Evolutionary conservation across 331 rosid genomes (phyloP), one percentile per base, ranked within the genome.

Genomic region (Malus hybrid): DNA sequence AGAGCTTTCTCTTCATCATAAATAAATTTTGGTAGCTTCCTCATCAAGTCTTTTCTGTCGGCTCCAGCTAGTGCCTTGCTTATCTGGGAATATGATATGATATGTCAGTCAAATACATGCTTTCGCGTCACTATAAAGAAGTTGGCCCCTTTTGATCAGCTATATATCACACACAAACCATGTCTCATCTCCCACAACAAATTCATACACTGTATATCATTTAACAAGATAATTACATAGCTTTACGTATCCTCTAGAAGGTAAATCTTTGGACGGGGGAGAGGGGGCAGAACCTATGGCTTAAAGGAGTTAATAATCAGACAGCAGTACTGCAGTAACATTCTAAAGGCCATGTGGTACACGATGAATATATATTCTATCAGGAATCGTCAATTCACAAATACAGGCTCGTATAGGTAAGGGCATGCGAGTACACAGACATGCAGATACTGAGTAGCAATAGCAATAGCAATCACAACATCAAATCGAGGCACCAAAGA

Each of bases 1-100:
- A 89, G 69, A 76, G 88, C 89, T 76, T 87, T 89, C 44, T 89
- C 91, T 76, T 89, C 88, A 78, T 89, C 93, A 65, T 85, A 85
- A 65, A 89, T 83, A 75, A 89, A 87, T 77, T 89, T 89, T 19
- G 93, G 93, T 76, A 89, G 86, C 80, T 83, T 89, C 87, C 76
- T 89, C 91, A 89, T 87, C 48, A 89, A 52, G 46, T 87, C 91
- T 80, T 85, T 89, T 70, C 78, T 67, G 56, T 87, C 89, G 39
- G 88, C 76, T 81, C 73, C 93, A 60, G 89, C 87, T 24, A 89
- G 76, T 80, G 82, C 86, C 84, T 61, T 80, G 80, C 87, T 87
- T 77, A 89, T 86, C 91, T 87, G 81, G 42, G 48, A 67, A 55
- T 64, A 39, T 55, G 39, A 67, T 4, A 48, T 16, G 20, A 84